Percentiles rank a stretch among this genome's conserved stretches.
Evolutionary conservation across 1,284 basidiomycete genomes (phyloP).

Genomic region (Phaffia rhodozyma): DNA sequence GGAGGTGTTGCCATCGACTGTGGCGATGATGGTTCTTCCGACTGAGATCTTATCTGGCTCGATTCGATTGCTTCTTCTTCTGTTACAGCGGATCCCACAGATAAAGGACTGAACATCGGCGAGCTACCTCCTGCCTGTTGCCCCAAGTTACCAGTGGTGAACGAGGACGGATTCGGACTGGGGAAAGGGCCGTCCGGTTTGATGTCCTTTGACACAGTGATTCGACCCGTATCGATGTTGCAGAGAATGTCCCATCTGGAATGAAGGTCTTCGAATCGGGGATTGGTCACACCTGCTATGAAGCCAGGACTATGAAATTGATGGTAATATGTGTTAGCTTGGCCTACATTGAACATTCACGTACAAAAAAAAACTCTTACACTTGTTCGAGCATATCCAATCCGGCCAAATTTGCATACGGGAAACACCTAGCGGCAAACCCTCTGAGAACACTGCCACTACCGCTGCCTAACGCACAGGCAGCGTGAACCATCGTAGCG

Average conservation of each 20-base stretch:
- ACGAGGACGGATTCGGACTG: constrained; percentile 31
- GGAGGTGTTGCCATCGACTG: too few species aligned
- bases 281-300: constrained; percentile 93
- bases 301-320: constrained; percentile 55
- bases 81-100: too few species aligned
- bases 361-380: constrained; percentile 39
- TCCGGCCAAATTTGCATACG: constrained; percentile 80
- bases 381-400: constrained; percentile 79
- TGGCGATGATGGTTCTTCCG: too few species aligned
- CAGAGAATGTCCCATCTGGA: constrained; percentile 80
- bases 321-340: not conserved
- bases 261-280: constrained; percentile 75
- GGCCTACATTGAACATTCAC: not conserved
- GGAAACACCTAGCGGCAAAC: constrained; percentile 79
- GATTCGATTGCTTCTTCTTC: too few species aligned
- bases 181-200: constrained; percentile 44
- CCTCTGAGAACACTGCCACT: constrained; percentile 73
- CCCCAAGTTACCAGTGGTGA: not conserved
- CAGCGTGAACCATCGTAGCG: constrained; percentile 78
- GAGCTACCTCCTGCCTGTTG: not conserved
- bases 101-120: too few species aligned
- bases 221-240: constrained; percentile 72
- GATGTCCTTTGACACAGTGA: constrained; percentile 60
- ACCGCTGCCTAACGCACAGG: constrained; percentile 81
- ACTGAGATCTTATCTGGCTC: too few species aligned